Evolutionary conservation across 148 eudicot species (phyloP), one percentile per base, ranked within the genome.

Genomic region (Diospyros lotus): DNA sequence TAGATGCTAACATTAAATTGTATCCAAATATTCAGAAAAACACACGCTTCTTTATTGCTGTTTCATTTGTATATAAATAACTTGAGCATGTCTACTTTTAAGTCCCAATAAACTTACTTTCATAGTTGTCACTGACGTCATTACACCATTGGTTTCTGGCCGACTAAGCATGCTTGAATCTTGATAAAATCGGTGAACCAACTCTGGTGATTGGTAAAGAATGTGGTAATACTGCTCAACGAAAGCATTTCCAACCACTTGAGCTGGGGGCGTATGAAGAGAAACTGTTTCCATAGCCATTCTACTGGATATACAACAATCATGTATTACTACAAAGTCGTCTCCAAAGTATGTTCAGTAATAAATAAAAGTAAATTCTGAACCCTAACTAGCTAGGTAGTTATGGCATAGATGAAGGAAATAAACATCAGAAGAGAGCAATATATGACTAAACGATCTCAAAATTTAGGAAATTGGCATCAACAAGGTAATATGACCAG

Each of bases 221-320:
- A 92, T 88, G 60, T 80, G 86, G 83, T 92, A 89, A 75, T 88
- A 92, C 80, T 92, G 97, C 68, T 79, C 89, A 8, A 92, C 94
- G 75, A 92, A 92, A 60, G 97, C 97, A 86, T 86, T 84, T 45
- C 89, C 97, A 79, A 89, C 84, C 73, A 86, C 86, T 77, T 85
- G 84, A 45, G 90, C 86, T 76, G 80, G 64, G 28, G 86, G 85
- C 42, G 82, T n/a, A 70, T 74, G 50, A 56, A 75, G 68, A 53
- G 77, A 15, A 73, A 59, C 69, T 61, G 81, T 74, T 18, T 84
- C 79, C 40, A 50, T 69, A 51, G 87, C 87, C 89, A 86, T 84
- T 73, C 74, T 69, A 65, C 61, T 69, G 68, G 64, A 72, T 71
- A 72, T 6, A 56, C 18, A 68, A 66, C 53, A 78, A 58, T 48